phyloP scores from a whole-genome alignment of 2,329 filamentous ascomycete genomes.

The Aschersonia sp. region DNA sequence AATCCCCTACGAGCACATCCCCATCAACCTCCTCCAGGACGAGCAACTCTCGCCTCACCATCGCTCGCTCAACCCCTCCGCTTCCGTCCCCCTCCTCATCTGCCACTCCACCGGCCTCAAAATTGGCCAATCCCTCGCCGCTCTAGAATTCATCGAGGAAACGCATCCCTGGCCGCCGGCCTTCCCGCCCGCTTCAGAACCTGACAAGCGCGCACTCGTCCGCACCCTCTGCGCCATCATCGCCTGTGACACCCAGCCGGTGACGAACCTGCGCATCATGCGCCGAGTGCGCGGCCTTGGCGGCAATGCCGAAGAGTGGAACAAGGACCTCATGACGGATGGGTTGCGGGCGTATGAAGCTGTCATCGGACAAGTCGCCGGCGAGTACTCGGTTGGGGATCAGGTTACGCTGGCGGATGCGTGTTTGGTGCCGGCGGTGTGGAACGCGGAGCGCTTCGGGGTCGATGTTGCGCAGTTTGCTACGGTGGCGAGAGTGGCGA shows the following conservation, averaged over 20 bases:
- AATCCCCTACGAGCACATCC: constrained; percentile 29
- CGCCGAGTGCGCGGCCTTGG: constrained; percentile 30
- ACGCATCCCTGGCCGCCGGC: constrained; percentile 26
- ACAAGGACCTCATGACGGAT: constrained; percentile 30
- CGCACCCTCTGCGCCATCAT: constrained; percentile 41
- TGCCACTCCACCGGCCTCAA: constrained; percentile 20
- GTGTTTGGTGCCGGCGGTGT: constrained; percentile 41
- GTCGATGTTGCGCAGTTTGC: constrained; percentile 37
- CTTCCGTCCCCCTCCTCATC: constrained; percentile 38
- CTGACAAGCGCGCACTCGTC: constrained; percentile 29
- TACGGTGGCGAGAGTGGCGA: constrained; percentile 27
- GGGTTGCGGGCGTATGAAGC: constrained; percentile 44
- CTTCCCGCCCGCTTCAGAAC: constrained; percentile 32
- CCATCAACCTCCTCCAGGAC: constrained; percentile 38
- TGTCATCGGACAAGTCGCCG: constrained; percentile 21
- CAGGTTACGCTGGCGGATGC: constrained; percentile 42
- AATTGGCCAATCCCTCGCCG: constrained; percentile 43
- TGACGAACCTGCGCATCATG: constrained; percentile 42
- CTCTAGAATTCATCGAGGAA: constrained; percentile 49
- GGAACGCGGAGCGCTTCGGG: constrained; percentile 39
- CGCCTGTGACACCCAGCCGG: constrained; percentile 42
- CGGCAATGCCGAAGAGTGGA: constrained; percentile 32
- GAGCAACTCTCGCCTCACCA: constrained; percentile 34
- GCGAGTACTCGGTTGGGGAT: constrained; percentile 41
- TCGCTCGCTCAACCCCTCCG: constrained; percentile 34